phyloP scores from a whole-genome alignment of 768 basidiomycete species.

The Trichaptum fuscoviolaceum region DNA sequence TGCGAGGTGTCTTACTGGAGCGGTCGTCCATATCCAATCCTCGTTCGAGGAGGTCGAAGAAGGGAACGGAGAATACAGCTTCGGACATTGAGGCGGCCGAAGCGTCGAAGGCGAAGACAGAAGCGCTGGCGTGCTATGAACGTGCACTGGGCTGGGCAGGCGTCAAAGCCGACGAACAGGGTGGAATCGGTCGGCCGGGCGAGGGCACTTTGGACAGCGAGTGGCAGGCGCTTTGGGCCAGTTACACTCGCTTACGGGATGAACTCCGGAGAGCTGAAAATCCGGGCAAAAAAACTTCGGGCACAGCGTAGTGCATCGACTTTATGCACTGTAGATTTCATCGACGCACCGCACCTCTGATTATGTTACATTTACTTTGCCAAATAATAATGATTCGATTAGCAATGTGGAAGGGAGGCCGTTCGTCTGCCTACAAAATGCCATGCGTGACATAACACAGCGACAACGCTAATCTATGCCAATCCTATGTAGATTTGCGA shows the following conservation, averaged over 20 bases:
- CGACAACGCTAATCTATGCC: background rate
- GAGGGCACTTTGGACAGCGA: constrained; percentile 54
- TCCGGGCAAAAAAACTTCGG: background rate
- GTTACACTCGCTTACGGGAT: constrained; percentile 48
- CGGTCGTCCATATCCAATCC: constrained; percentile 1
- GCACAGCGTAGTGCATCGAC: background rate
- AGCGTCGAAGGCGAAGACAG: constrained; percentile 7
- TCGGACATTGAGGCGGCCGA: background rate
- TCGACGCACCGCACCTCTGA: no score
- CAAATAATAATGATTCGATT: no score
- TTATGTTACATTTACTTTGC: no score
- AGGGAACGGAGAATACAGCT: background rate
- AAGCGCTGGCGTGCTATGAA: constrained; percentile 58
- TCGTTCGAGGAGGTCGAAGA: background rate
- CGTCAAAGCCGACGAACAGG: constrained; percentile 29
- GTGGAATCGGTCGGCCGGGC: constrained; percentile 36
- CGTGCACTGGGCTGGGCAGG: constrained; percentile 69
- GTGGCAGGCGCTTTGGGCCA: constrained; percentile 56
- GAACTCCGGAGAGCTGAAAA: constrained; percentile 10
- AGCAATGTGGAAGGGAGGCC: no score
- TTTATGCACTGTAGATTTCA: background rate
- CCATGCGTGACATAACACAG: background rate
- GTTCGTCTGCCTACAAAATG: background rate
- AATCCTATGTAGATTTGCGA: background rate
- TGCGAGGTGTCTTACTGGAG: constrained; percentile 65